Evolutionary conservation across 192 early-diverging fungal genomes (phyloP).

Genomic region (Bifiguratus adelaidae): DNA sequence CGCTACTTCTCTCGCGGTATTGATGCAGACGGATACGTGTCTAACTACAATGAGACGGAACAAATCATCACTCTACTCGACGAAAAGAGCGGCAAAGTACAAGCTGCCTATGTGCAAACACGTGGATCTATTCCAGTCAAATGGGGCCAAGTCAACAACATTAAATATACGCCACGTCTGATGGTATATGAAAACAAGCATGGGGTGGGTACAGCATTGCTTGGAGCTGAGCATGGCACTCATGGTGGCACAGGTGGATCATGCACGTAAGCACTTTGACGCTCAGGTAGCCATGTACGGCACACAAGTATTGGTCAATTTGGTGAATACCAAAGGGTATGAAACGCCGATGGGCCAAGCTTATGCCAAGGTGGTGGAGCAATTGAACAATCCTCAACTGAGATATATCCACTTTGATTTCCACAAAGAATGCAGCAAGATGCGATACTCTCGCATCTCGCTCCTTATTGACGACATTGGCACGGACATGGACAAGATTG

Average conservation of each 20-base stretch:
- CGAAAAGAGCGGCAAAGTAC: conserved; percentile 24
- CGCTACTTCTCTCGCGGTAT: conserved; percentile 91
- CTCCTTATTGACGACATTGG: conserved; percentile 73
- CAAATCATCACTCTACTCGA: conserved; percentile 72
- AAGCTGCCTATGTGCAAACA: conserved; percentile 81
- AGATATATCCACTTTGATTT: conserved; percentile 95
- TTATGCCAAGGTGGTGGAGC: conserved; percentile 56
- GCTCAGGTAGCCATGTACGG: conserved; percentile 64
- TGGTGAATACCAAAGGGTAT: conserved; percentile 91
- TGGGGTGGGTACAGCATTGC: conserved; percentile 36
- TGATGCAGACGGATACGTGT: conserved; percentile 84
- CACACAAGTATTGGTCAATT: conserved; percentile 79
- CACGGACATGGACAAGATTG: conserved; percentile 42
- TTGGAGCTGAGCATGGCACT: background rate
- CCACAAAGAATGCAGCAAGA: conserved; percentile 91
- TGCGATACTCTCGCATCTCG: conserved; percentile 87
- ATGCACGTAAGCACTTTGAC: conserved; percentile 64
- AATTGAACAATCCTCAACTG: conserved; percentile 41
- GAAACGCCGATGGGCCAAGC: conserved; percentile 76
- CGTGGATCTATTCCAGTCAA: conserved; percentile 92
- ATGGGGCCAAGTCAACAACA: conserved; percentile 89
- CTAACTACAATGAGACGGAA: conserved; percentile 97
- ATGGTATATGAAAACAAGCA: conserved; percentile 56
- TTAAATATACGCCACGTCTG: conserved; percentile 85
- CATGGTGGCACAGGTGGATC: conserved; percentile 31